A percentile compares a stretch with the other conserved stretches of the same genome.
Evolutionary conservation across 768 basidiomycete species (phyloP).

Genomic region (Boletus barrowsii): DNA sequence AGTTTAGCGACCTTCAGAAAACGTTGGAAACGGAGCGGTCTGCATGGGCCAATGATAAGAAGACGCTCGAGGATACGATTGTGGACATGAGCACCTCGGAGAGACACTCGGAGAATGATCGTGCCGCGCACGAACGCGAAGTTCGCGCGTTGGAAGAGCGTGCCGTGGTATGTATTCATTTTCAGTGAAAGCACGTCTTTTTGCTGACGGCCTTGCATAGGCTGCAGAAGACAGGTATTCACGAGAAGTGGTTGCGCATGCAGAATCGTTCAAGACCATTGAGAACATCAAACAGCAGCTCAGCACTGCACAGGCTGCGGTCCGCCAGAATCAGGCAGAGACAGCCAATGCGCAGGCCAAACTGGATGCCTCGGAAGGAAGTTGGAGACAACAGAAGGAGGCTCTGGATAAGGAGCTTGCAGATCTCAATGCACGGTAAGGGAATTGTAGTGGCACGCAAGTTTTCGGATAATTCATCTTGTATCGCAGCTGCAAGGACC

Average conservation of each 20-base stretch:
- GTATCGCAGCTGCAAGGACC: slow-evolving; percentile 59
- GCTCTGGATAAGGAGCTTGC: slow-evolving; percentile 73
- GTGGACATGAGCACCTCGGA: slow-evolving; percentile 77
- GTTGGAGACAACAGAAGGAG: slow-evolving; percentile 79
- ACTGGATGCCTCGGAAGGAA: slow-evolving; percentile 63
- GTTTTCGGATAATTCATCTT: neutral
- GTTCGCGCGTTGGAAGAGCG: slow-evolving; percentile 67
- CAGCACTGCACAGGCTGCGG: slow-evolving; percentile 44
- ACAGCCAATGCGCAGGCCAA: slow-evolving; percentile 78
- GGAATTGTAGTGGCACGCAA: neutral
- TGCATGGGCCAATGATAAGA: slow-evolving; percentile 77
- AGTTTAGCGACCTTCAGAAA: slow-evolving; percentile 58
- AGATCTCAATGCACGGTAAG: slow-evolving; percentile 69
- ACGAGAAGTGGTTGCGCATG: slow-evolving; percentile 80
- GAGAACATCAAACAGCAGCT: slow-evolving; percentile 65
- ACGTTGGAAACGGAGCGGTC: slow-evolving; percentile 65
- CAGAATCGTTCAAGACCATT: slow-evolving; percentile 75
- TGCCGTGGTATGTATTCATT: slow-evolving; percentile 48
- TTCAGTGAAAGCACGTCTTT: neutral
- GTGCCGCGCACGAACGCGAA: slow-evolving; percentile 59
- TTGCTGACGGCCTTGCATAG: slow-evolving; percentile 27
- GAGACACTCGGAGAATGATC: slow-evolving; percentile 61
- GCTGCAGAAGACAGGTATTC: slow-evolving; percentile 80
- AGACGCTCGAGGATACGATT: slow-evolving; percentile 76
- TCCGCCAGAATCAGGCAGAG: slow-evolving; percentile 56